Evolutionary conservation across 2,329 filamentous ascomycete genomes (phyloP).

Genomic region (Fusarium dlaminii): DNA sequence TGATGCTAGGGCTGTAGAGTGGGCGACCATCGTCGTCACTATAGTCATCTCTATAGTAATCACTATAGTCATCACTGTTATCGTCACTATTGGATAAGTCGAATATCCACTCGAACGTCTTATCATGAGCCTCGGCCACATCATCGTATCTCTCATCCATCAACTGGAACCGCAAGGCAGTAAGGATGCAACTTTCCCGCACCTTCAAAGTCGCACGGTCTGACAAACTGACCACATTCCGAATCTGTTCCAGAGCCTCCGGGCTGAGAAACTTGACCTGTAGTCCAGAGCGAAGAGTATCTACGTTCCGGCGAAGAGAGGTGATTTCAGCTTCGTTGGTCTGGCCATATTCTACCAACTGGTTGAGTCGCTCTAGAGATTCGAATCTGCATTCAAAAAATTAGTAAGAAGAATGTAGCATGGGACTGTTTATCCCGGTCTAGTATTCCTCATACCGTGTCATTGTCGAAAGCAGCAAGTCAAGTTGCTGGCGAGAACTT

Average conservation of each 20-base stretch:
- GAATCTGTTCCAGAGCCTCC: neutral
- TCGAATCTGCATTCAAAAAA: fast-evolving
- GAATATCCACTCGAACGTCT: neutral
- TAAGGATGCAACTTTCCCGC: neutral
- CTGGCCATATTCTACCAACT: neutral
- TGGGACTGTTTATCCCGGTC: fast-evolving
- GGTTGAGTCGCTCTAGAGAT: fast-evolving
- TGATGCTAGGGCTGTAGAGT: fast-evolving
- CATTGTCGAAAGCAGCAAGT: neutral
- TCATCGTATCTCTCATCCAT: neutral
- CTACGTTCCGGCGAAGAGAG: neutral
- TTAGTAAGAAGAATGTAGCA: neutral
- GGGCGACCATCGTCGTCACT: fast-evolving
- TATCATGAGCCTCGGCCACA: neutral
- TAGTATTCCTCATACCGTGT: neutral
- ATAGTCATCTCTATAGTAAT: too few relatives aligned
- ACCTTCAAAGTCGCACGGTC: neutral
- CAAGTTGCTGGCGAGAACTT: neutral
- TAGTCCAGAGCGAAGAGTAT: neutral
- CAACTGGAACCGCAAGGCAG: neutral
- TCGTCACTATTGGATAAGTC: neutral
- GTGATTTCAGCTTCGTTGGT: fast-evolving
- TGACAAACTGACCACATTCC: neutral
- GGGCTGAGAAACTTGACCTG: neutral
- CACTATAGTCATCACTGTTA: too few relatives aligned